These are phyloP conservation scores for Liriodendron chinense DNA, from an alignment of 164 flowering plant genomes.

Conservation along the genomic window DNA sequence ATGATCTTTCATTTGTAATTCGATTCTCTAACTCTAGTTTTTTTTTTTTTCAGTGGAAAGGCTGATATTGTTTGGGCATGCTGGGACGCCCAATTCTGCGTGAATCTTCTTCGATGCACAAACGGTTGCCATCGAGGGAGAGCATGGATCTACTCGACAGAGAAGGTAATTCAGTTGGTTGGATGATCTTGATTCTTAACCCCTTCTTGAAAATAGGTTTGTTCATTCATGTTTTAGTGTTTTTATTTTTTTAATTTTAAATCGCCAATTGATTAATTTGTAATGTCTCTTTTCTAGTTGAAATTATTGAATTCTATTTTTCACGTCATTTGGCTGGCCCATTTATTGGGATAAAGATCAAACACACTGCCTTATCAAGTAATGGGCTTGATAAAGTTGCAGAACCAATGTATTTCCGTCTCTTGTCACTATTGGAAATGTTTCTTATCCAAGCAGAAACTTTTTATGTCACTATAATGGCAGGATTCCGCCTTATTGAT, in stretches of 20 bases:
- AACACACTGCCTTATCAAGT: background rate
- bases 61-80: slow-evolving; percentile 26
- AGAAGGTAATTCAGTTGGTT: slow-evolving; percentile 51
- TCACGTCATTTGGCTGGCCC: background rate
- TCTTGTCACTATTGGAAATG: too few relatives aligned
- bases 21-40: background rate
- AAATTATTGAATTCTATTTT: background rate
- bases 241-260: background rate
- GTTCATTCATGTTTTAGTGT: background rate
- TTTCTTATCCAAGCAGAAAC: too few relatives aligned
- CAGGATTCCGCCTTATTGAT: too few relatives aligned
- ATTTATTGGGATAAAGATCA: too few relatives aligned
- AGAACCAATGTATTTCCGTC: too few relatives aligned
- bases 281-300: background rate
- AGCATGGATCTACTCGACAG: slow-evolving; percentile 16
- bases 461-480: too few relatives aligned
- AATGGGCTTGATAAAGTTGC: background rate
- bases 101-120: slow-evolving; percentile 43
- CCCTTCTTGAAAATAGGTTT: background rate
- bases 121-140: slow-evolving; percentile 48
- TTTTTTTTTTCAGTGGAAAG: background rate
- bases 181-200: background rate
- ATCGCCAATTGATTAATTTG: background rate
- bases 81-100: slow-evolving; percentile 40
- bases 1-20: background rate